A percentile compares a stretch with the other conserved stretches of the same genome.
Evolutionary conservation across 2,329 filamentous ascomycete genomes (phyloP).

Genomic region (Raffaelea albimanens): DNA sequence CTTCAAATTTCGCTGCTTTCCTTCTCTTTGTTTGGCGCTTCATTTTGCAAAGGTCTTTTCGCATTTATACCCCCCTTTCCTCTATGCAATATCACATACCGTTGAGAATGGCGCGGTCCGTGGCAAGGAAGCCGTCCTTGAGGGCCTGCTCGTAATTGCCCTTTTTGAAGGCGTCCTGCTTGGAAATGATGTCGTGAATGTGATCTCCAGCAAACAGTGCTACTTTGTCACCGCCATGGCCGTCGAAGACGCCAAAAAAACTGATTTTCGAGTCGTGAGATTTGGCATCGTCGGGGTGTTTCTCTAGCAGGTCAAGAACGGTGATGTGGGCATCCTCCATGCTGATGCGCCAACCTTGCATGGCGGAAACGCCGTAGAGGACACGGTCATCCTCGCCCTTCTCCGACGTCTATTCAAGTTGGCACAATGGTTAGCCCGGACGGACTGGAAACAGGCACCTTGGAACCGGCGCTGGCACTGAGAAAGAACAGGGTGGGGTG

Average conservation of each 20-base stretch:
- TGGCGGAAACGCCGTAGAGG: conserved; percentile 89
- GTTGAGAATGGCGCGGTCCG: conserved; percentile 88
- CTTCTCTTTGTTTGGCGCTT: too few relatives aligned
- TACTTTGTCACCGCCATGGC: conserved; percentile 94
- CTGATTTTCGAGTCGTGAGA: conserved; percentile 67
- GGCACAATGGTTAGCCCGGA: conserved; percentile 5
- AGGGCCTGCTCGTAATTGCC: conserved; percentile 91
- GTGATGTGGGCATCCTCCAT: conserved; percentile 97
- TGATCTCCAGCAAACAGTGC: conserved; percentile 87
- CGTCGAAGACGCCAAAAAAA: conserved; percentile 97
- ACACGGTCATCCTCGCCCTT: conserved; percentile 88
- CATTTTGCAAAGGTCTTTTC: too few relatives aligned
- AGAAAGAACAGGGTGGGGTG: too few relatives aligned
- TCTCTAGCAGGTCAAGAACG: conserved; percentile 73
- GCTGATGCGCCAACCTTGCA: conserved; percentile 99
- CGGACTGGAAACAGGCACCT: too few relatives aligned
- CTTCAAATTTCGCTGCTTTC: too few relatives aligned
- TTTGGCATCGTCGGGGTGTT: conserved; percentile 44
- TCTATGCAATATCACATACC: conserved; percentile 44
- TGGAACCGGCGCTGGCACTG: too few relatives aligned
- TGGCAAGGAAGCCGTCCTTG: conserved; percentile 94
- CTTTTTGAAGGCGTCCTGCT: conserved; percentile 86
- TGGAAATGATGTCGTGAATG: conserved; percentile 87
- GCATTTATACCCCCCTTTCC: too few relatives aligned
- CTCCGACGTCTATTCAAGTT: conserved; percentile 61